Evolutionary conservation across 2,329 filamentous ascomycete species (phyloP), one percentile per base, ranked within the genome.

Genomic region (Pestalotiopsis sp.): DNA sequence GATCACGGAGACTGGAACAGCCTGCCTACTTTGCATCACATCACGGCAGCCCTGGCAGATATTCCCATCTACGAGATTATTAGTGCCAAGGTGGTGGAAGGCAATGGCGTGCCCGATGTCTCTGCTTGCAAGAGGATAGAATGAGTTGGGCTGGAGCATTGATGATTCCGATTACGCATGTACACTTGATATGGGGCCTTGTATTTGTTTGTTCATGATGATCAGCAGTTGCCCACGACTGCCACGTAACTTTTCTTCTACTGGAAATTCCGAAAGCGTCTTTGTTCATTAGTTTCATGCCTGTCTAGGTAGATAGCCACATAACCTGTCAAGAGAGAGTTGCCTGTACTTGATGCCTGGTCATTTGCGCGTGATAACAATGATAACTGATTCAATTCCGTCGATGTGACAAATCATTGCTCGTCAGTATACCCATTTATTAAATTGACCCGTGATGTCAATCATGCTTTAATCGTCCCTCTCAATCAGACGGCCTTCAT

Each of bases 1-100:
- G 80, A 87, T 52, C 79, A 78, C 0, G 72, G 84, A 17, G 83
- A 87, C 72, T 87, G 84, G 87, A 79, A 87, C 61, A 79, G 77
- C 4, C 74, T 91, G 69, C 90, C 89, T 0, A 91, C 89, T 2
- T 77, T 91, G 66, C 88, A 91, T 73, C 86, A 91, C 73, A 78
- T 91, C 9, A 78, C 87, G 4, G 76, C 78, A 23, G 79, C 83
- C 14, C 75, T 91, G 68, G 83, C 83, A 1, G 85, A 88, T 71
- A 80, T 91, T 4, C 89, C 88, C 0, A 76, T 90, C 1, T 89
- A 87, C 72, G 84, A 85, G 68, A 76, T 91, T 52, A 78, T 90
- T 3, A 80, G 83, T 39, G 88, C 83, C 0, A 89, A 86, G 77
- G 79, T 90, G 2, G 84, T 87, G 0, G 83, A 88, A 72, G 88